phyloP scores from a whole-genome alignment of 257 asterid genomes.

The Rhazya stricta region DNA sequence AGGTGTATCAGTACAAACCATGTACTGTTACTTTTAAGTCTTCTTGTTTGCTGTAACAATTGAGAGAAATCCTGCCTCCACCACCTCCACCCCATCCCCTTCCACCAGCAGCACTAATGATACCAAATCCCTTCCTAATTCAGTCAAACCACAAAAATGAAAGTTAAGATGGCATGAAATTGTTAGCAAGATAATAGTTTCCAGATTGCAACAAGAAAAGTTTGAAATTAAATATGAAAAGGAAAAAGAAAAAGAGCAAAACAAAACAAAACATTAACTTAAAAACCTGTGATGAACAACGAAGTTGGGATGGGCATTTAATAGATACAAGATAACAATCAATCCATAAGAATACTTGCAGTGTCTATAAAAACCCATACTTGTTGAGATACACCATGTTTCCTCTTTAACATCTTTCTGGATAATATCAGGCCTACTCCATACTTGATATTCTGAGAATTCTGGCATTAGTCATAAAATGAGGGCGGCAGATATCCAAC shows the following conservation, averaged over 20 bases:
- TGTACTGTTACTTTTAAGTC: conserved; percentile 77
- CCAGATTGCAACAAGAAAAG: background rate
- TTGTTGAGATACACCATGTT: background rate
- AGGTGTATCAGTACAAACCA: conserved; percentile 51
- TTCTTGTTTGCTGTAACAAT: conserved; percentile 98
- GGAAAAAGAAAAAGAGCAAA: too few relatives aligned
- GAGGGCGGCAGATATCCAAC: background rate
- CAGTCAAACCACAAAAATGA: conserved; percentile 22
- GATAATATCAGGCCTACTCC: background rate
- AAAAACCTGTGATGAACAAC: background rate
- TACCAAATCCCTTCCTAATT: conserved; percentile 83
- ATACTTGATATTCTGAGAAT: background rate
- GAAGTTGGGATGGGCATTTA: background rate
- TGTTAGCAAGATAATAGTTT: background rate
- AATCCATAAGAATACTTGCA: background rate
- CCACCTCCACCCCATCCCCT: conserved; percentile 99
- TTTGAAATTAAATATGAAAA: background rate
- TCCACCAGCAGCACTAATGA: conserved; percentile 92
- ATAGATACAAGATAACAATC: background rate
- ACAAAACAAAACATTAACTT: too few relatives aligned
- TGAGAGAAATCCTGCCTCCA: conserved; percentile 89
- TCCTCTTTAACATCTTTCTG: background rate
- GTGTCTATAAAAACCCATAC: background rate
- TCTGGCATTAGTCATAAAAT: background rate
- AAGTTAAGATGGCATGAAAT: conserved; percentile 5